Base-by-base conservation (phyloP, 2,329 filamentous ascomycete species). In the Colletotrichum camelliae region DNA sequence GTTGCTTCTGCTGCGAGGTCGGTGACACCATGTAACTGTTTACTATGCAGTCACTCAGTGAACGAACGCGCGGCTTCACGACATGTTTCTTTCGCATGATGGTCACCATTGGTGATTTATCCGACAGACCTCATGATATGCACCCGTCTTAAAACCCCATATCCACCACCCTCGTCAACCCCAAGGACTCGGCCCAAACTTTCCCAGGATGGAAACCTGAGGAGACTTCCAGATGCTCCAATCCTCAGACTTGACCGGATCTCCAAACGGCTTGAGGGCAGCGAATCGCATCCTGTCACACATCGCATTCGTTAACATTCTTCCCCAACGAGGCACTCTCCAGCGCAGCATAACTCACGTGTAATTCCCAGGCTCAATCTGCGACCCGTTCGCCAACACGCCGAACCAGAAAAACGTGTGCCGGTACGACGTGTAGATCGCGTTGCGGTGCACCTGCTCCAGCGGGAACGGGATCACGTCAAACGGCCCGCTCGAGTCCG, bases 221-320 rank as follows among this genome's bases (percentile, higher is more conserved):
- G 81, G 79, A 21, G 81, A 52, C n/a, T 72, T 67, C 82, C 85
- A 85, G 57, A 86, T 78, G 57, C 87, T 84, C 86, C 85, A 87
- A 69, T 87, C 85, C 43, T 84, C 84, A 2, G 85, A 82, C 13
- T 85, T 81, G 7, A 82, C 79, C 1, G 84, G 85, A 37, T 86
- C 84, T 0, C 86, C 86, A 37, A 87, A 87, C 2, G 86, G 85
- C 43, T 83, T 81, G 29, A 87, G 77, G 1, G 85, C 84, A 7
- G 86, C 86, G 60, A 87, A 85, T 13, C 86, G 85, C 79, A 87
- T 84, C 5, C 73, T 75, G 24, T 5, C 6, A 7, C 27, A 10
- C 60, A 24, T 24, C 1, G 8, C 24, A 16, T 75, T 33, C 60
- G 55, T 33, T 1, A 31, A 3, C 16, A 21, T 12, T 13, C 21